Percentiles rank a stretch among this genome's conserved stretches.
phyloP scores from a whole-genome alignment of 2,329 filamentous ascomycete genomes.

The Ascochyta fabae region DNA sequence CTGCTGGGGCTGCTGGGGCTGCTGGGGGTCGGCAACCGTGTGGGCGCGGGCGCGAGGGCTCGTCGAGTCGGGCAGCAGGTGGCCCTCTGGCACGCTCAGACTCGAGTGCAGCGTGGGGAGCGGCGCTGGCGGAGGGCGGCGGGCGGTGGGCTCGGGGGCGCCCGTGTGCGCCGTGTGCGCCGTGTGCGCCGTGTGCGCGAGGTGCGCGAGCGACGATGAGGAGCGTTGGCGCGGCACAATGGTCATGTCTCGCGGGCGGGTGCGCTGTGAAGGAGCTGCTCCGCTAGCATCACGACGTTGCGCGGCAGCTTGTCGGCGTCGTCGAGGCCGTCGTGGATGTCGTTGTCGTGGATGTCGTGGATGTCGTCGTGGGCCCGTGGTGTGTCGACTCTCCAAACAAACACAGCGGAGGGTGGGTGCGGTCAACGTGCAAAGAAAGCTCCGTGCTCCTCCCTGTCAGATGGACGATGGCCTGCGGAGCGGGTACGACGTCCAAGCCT shows the following conservation, averaged over 20 bases:
- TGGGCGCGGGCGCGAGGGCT: constrained; percentile 50
- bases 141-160: constrained; percentile 26
- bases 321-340: too few species aligned
- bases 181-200: too few species aligned
- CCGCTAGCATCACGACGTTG: constrained; percentile 38
- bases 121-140: constrained; percentile 35
- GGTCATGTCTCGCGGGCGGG: constrained; percentile 32
- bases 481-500: background rate
- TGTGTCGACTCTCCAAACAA: background rate
- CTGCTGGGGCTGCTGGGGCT: too few species aligned
- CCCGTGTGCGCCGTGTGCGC: constrained; percentile 13
- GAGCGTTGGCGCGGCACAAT: constrained; percentile 42
- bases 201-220: constrained; percentile 35
- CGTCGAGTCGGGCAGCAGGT: constrained; percentile 37
- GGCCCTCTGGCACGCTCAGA: constrained; percentile 28
- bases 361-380: background rate
- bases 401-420: background rate
- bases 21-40: constrained; percentile 34
- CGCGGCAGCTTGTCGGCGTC: constrained; percentile 17
- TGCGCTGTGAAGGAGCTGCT: constrained; percentile 26
- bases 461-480: background rate
- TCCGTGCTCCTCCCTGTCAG: background rate
- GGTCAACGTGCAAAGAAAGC: too few species aligned
- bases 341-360: too few species aligned
- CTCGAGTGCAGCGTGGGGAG: constrained; percentile 33